Percentiles rank a stretch among this genome's conserved stretches.
These are phyloP conservation scores for Phytopythium litorale DNA, from an alignment of 352 stramenopile genomes.

Conservation along the genomic window DNA sequence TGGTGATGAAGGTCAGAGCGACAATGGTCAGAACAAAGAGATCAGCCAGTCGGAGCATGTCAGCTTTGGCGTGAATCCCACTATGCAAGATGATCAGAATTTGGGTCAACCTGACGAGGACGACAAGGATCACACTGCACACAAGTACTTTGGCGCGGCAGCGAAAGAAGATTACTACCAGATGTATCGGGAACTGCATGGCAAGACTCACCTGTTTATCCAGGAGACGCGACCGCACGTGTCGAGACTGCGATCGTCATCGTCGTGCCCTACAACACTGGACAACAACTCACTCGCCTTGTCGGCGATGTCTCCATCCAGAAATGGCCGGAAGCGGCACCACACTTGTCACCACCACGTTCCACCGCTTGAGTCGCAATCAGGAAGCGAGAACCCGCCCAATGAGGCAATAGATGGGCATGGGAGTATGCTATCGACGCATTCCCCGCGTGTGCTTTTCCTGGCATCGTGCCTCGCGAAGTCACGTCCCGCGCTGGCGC, in stretches of 20 bases:
- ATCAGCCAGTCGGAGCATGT: not conserved
- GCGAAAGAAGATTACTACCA: slow-evolving; percentile 52
- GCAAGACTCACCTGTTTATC: slow-evolving; percentile 55
- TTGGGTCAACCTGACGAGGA: not conserved
- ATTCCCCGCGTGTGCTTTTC: slow-evolving; percentile 51
- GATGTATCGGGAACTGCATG: slow-evolving; percentile 49
- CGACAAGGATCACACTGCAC: slow-evolving; percentile 9
- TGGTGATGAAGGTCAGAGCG: slow-evolving; percentile 7
- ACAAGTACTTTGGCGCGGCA: slow-evolving; percentile 48
- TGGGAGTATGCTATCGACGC: slow-evolving; percentile 1
- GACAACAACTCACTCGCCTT: slow-evolving; percentile 12
- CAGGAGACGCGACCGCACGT: slow-evolving; percentile 13
- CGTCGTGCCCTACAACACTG: slow-evolving; percentile 10
- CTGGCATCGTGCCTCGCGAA: slow-evolving; percentile 43
- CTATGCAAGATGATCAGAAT: not conserved
- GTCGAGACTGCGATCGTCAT: slow-evolving; percentile 11
- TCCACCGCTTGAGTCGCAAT: not conserved
- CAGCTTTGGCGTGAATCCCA: not conserved
- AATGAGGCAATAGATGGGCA: slow-evolving; percentile 12
- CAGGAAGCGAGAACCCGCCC: not conserved
- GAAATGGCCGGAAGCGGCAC: slow-evolving; percentile 1
- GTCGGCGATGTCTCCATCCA: slow-evolving; percentile 13
- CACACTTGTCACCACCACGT: slow-evolving; percentile 6
- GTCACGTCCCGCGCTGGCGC: slow-evolving; percentile 33
- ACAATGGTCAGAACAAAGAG: not conserved